These are phyloP conservation scores for Davidsoniella eucalypti DNA, from an alignment of 2,329 filamentous ascomycete species.

Conservation along the genomic window DNA sequence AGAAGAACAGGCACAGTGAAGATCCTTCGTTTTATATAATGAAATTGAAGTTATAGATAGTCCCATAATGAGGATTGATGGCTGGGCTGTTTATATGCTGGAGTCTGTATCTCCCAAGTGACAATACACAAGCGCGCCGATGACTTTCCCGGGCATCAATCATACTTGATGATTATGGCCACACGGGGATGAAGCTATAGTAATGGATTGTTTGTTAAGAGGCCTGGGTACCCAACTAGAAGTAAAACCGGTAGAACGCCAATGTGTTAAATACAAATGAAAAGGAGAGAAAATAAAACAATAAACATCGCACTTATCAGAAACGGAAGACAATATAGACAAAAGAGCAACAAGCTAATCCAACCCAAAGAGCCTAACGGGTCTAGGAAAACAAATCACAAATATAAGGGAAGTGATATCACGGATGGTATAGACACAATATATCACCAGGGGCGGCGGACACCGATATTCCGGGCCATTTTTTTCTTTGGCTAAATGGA, in stretches of 20 bases:
- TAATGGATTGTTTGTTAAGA: too few species aligned
- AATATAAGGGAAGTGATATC: neutral
- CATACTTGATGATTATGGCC: too few species aligned
- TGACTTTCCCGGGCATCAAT: too few species aligned
- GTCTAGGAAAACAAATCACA: slow-evolving; percentile 8
- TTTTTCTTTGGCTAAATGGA: neutral
- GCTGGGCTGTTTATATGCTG: too few species aligned
- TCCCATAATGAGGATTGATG: too few species aligned
- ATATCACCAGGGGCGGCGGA: neutral
- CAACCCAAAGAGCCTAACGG: neutral
- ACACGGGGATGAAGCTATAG: too few species aligned
- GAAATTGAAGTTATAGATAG: neutral
- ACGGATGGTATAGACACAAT: neutral
- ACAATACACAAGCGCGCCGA: too few species aligned
- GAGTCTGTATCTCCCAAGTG: too few species aligned
- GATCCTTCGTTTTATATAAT: neutral
- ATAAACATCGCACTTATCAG: neutral
- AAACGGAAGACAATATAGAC: neutral
- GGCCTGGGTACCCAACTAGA: too few species aligned
- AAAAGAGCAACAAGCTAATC: neutral
- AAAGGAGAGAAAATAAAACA: neutral
- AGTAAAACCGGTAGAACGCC: too few species aligned
- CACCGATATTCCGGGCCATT: neutral
- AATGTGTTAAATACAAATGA: neutral
- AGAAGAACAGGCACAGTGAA: neutral